Evolutionary conservation across 2,329 filamentous ascomycete species (phyloP).

Genomic region (Tolypocladium tropicale): DNA sequence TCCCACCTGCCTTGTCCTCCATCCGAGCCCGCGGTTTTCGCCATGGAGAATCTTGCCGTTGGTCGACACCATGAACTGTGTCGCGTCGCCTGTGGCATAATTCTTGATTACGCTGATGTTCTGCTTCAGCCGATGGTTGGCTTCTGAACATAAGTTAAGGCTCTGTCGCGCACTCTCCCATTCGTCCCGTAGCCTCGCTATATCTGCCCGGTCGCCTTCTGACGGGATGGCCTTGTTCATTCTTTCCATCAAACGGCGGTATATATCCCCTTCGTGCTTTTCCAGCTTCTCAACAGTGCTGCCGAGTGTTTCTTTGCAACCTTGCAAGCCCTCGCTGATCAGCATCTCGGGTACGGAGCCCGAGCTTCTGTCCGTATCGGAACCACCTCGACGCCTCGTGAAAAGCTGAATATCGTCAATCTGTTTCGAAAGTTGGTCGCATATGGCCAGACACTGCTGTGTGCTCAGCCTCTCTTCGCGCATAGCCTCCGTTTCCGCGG

Average conservation of each 20-base stretch:
- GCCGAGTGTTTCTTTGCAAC: background rate
- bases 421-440: background rate
- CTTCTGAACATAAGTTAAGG: background rate
- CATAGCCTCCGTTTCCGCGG: background rate
- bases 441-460: background rate
- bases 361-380: background rate
- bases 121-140: constrained; percentile 1
- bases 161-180: background rate
- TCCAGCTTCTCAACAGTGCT: background rate
- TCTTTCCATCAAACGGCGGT: background rate
- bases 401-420: background rate
- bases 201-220: background rate
- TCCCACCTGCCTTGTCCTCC: constrained; percentile 6
- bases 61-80: constrained; percentile 8
- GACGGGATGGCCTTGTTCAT: background rate
- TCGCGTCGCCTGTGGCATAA: constrained; percentile 6
- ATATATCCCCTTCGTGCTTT: background rate
- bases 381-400: background rate
- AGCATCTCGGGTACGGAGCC: background rate
- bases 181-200: background rate
- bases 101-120: constrained; percentile 8
- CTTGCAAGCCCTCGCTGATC: background rate
- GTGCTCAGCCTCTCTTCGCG: background rate
- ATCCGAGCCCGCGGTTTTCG: constrained; percentile 6
- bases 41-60: constrained; percentile 7